Evolutionary conservation across 306 rosid species (phyloP), one percentile per base, ranked within the genome.

Genomic region (Prosopis cineraria): DNA sequence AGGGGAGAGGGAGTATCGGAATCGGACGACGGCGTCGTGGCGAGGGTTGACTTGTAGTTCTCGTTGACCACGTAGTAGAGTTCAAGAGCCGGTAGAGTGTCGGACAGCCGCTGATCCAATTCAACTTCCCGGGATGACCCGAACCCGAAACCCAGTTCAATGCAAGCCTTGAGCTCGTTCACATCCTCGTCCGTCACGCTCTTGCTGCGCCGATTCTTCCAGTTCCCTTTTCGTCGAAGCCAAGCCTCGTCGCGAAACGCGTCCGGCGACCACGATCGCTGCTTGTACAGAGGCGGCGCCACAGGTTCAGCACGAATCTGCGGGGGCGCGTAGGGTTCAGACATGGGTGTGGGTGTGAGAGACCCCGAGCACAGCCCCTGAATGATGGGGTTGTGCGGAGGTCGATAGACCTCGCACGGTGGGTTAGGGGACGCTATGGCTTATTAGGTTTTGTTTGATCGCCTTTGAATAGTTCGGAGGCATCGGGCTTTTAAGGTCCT

Each of bases 141-240:
- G 67, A 93, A 96, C 50, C 99, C 96, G 62, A 96, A 96, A 0
- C 99, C 99, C 44, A 96, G 84, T 43, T 93, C 99, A 58, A 96
- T 85, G 73, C 99, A 96, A 1, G 94, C 99, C 39, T 96, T 96
- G 70, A 96, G 93, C 75, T 96, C 99, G 37, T 93, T 93, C 1
- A 96, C 88, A 53, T 96, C 99, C 69, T 93, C 97, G 29, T 96
- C 98, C 4, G 98, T 91, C 14, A 96, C 93, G 87, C 99, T 96
- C 87, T 82, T 87, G 81, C 88, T 91, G 7, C 98, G 83, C 3
- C 93, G 84, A 65, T 87, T 87, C 71, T 86, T 91, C 83, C 84
- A 76, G 85, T 86, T 89, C 22, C 90, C 83, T 76, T 91, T 87
- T 22, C 99, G 89, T 24, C 98, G 90, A 30, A 88, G 88, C 99